Base-by-base conservation (phyloP, 2,329 filamentous ascomycete species). In the Whalleya microplaca region DNA sequence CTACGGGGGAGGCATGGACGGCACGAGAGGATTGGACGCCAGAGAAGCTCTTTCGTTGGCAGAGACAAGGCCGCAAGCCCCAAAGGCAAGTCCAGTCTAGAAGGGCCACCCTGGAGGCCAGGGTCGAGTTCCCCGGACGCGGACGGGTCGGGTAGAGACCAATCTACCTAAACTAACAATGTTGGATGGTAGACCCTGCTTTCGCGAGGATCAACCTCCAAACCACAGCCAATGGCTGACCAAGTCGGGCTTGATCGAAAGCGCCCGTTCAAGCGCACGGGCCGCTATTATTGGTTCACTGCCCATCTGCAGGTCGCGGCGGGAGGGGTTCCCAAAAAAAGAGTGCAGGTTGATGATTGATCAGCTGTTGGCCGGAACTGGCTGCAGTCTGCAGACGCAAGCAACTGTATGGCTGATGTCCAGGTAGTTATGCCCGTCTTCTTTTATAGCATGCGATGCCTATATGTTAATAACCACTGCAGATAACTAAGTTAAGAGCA, bases 61-160 rank as follows among this genome's bases (percentile, higher is more conserved):
- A n/a, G n/a, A n/a, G n/a, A n/a, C n/a, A n/a, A n/a, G n/a, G n/a
- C n/a, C n/a, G 27, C 32, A 41, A 23, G 27, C 14, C 29, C 41
- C 8, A 53, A 52, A 51, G 61, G 53, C 55, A 56, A 42, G 51
- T 49, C 48, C 50, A 59, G 59, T 55, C 55, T 56, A 64, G 59
- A 60, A 62, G 41, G 32, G 14, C 56, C 45, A 53, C 48, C 48
- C 45, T 42, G 55, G 53, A 53, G 41, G 42, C 45, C 49, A 58
- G 58, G 60, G 23, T 58, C 48, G 52, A 51, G 54, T 59, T 59
- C 61, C 59, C 61, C 59, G 58, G 57, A 64, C 61, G 40, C 61
- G 61, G 63, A 57, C 63, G 59, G 61, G 53, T 65, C 63, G 63
- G 63, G 56, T 65, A 65, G 61, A 51, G 54, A 62, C 61, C 55